Conservation (phyloP, 352 stramenopile species). For the Phytophthora citrophthora region DNA sequence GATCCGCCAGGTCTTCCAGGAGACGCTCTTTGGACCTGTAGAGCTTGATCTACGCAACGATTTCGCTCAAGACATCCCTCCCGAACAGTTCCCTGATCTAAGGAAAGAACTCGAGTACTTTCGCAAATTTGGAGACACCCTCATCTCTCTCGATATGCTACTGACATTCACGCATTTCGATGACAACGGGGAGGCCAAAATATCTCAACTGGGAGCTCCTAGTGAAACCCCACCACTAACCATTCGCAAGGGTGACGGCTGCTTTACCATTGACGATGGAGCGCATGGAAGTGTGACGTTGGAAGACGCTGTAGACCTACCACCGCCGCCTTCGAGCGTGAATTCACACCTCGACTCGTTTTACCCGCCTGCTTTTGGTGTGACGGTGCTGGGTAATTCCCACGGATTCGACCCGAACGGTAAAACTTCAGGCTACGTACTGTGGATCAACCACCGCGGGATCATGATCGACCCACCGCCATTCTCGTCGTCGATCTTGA, state of each 20-base stretch:
- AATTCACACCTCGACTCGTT: constrained; percentile 74
- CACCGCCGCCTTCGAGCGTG: constrained; percentile 40
- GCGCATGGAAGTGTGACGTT: constrained; percentile 58
- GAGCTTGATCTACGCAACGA: constrained; percentile 78
- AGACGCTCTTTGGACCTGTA: constrained; percentile 86
- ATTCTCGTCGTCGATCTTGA: constrained; percentile 87
- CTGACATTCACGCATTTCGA: constrained; percentile 91
- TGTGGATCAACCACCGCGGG: constrained; percentile 97
- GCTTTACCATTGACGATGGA: constrained; percentile 71
- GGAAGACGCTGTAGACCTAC: constrained; percentile 61
- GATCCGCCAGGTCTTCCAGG: constrained; percentile 89
- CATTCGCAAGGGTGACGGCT: constrained; percentile 72
- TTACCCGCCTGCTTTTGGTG: constrained; percentile 94
- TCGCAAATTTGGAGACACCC: constrained; percentile 88
- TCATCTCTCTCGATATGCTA: constrained; percentile 90
- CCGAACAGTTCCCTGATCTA: constrained; percentile 73
- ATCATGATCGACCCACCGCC: constrained; percentile 98
- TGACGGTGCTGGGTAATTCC: constrained; percentile 96
- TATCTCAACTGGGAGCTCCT: constrained; percentile 67
- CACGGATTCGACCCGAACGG: constrained; percentile 96
- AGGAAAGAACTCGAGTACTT: constrained; percentile 91
- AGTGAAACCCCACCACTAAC: constrained; percentile 37
- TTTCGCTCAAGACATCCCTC: constrained; percentile 69
- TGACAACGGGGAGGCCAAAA: constrained; percentile 56
- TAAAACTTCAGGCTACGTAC: constrained; percentile 94